These are phyloP conservation scores for Chaetomium strumarium DNA, from an alignment of 2,329 filamentous ascomycete genomes.

Conservation along the genomic window DNA sequence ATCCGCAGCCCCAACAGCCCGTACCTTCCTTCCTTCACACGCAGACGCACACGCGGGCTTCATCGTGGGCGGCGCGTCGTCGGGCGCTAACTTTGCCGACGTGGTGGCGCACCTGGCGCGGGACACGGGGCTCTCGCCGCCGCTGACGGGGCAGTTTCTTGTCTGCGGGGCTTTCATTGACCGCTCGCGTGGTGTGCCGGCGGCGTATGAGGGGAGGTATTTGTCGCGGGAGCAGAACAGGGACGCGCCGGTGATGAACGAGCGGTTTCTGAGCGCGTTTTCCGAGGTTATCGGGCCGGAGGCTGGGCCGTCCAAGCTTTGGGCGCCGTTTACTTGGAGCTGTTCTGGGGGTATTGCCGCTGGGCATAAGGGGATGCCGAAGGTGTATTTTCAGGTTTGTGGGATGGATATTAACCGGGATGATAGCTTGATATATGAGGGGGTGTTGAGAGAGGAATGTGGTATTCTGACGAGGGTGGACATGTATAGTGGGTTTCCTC, in stretches of 20 bases:
- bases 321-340: slow-evolving; percentile 4
- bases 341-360: not conserved
- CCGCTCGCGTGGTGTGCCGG: slow-evolving; percentile 20
- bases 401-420: slow-evolving; percentile 7
- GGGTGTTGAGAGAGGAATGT: slow-evolving; percentile 6
- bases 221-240: slow-evolving; percentile 39
- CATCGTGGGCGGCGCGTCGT: slow-evolving; percentile 14
- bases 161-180: slow-evolving; percentile 4
- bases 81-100: slow-evolving; percentile 14
- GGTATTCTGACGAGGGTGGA: slow-evolving; percentile 2
- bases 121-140: slow-evolving; percentile 6
- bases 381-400: slow-evolving; percentile 6
- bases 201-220: slow-evolving; percentile 35
- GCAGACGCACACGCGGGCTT: slow-evolving; percentile 7
- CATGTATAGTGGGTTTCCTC: slow-evolving; percentile 3
- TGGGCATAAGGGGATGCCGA: not conserved
- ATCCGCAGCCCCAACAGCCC: not conserved
- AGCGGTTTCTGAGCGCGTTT: slow-evolving; percentile 20
- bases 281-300: not conserved
- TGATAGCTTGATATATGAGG: slow-evolving; percentile 7
- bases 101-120: slow-evolving; percentile 17
- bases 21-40: not conserved
- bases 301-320: not conserved
- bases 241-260: slow-evolving; percentile 31
- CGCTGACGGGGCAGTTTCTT: slow-evolving; percentile 16